These are phyloP conservation scores for Phytophthora nicotianae DNA, from an alignment of 352 stramenopile genomes.

Conservation along the genomic window DNA sequence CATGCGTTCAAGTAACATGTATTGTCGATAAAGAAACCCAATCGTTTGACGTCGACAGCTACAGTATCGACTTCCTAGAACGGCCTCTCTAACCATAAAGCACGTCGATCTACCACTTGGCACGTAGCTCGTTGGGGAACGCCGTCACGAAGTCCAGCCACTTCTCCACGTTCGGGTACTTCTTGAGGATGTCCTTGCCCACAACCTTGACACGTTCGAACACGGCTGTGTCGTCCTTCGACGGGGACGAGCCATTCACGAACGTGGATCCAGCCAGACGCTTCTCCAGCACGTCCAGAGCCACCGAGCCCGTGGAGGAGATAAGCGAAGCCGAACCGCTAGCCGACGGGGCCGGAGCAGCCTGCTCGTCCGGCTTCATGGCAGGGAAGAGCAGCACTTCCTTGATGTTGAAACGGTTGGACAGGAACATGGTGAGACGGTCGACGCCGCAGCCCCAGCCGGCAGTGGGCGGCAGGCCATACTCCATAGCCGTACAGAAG, in stretches of 20 bases:
- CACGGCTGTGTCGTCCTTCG: constrained; percentile 67
- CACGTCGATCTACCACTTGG: constrained; percentile 66
- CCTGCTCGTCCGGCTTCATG: constrained; percentile 97
- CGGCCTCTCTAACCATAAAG: neutral
- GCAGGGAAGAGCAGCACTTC: constrained; percentile 99
- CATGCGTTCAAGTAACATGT: neutral
- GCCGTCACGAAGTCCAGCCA: constrained; percentile 74
- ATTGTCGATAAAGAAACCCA: constrained; percentile 1
- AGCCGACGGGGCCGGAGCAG: constrained; percentile 20
- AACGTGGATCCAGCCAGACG: constrained; percentile 63
- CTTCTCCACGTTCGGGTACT: constrained; percentile 80
- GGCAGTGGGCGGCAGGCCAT: constrained; percentile 97
- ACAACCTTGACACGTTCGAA: constrained; percentile 85
- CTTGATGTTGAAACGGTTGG: constrained; percentile 95
- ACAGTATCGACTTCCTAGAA: neutral
- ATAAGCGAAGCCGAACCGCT: constrained; percentile 27
- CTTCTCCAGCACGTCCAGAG: constrained; percentile 71
- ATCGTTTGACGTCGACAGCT: neutral
- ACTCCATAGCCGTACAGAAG: constrained; percentile 95
- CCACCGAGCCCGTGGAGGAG: constrained; percentile 46
- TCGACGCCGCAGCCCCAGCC: constrained; percentile 98
- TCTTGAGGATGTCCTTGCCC: constrained; percentile 71
- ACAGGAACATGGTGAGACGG: constrained; percentile 97
- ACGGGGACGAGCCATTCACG: constrained; percentile 69
- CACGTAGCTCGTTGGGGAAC: constrained; percentile 79